Evolutionary conservation across 352 stramenopile species (phyloP).

Genomic region (Phytophthora syringae): DNA sequence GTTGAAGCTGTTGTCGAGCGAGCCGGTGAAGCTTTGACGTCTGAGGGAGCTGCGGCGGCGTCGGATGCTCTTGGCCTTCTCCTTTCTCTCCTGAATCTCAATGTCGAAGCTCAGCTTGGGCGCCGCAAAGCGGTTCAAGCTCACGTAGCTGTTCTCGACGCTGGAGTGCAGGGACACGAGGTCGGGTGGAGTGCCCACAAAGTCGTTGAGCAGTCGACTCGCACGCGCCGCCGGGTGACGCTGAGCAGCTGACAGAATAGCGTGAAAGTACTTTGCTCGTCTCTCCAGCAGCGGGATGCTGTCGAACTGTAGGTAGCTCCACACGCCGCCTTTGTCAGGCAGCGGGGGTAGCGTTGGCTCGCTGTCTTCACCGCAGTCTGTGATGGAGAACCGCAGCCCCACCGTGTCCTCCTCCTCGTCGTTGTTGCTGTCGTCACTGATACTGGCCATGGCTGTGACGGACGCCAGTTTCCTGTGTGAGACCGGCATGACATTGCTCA

Average conservation of each 20-base stretch:
- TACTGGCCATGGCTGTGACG: conserved; percentile 39
- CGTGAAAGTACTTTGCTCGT: conserved; percentile 71
- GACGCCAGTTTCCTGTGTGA: conserved; percentile 34
- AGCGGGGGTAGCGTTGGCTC: conserved; percentile 53
- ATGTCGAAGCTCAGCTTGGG: conserved; percentile 71
- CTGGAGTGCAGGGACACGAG: conserved; percentile 59
- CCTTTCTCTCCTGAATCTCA: conserved; percentile 76
- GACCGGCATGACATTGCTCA: conserved; percentile 64
- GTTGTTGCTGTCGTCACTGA: conserved; percentile 34
- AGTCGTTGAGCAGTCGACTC: conserved; percentile 73
- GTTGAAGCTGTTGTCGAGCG: conserved; percentile 26
- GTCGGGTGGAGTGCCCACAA: conserved; percentile 71
- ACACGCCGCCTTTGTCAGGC: conserved; percentile 73
- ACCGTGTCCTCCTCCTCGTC: conserved; percentile 29
- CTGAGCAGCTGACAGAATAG: conserved; percentile 67
- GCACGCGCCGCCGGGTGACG: conserved; percentile 46
- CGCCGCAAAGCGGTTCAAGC: conserved; percentile 76
- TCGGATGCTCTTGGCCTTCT: conserved; percentile 74
- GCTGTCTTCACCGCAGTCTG: conserved; percentile 21
- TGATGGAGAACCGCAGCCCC: conserved; percentile 28
- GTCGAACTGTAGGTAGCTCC: conserved; percentile 76
- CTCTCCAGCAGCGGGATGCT: conserved; percentile 65
- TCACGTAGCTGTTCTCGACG: conserved; percentile 79
- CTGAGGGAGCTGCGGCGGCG: conserved; percentile 55
- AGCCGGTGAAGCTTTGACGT: conserved; percentile 44